phyloP scores from a whole-genome alignment of 331 rosid genomes.

The Phaseolus coccineus region DNA sequence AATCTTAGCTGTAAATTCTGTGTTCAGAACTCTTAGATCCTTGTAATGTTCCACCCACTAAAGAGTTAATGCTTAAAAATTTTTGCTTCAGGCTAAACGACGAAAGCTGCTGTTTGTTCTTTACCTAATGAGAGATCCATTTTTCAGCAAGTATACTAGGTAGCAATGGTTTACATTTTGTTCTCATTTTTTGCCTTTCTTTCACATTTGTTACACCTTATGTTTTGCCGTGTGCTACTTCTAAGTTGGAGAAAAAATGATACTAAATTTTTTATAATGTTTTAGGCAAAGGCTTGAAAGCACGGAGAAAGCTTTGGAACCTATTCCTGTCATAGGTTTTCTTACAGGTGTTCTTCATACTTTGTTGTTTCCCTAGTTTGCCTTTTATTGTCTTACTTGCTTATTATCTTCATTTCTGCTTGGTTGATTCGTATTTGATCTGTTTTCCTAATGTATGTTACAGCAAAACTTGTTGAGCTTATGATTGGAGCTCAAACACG shows the following conservation, averaged over 20 bases:
- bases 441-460: conserved; percentile 36
- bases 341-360: conserved; percentile 70
- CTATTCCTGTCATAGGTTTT: conserved; percentile 81
- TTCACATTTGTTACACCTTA: not conserved
- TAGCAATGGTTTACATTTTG: conserved; percentile 39
- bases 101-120: conserved; percentile 82
- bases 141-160: conserved; percentile 91
- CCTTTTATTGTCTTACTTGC: conserved; percentile 7
- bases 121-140: conserved; percentile 98
- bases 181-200: not conserved
- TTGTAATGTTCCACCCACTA: conserved; percentile 1
- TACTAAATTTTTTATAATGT: conserved; percentile 18
- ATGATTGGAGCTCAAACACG: conserved; percentile 86
- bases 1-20: conserved; percentile 11
- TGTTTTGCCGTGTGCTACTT: conserved; percentile 11
- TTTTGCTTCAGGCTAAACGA: conserved; percentile 68
- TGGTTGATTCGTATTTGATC: conserved; percentile 22
- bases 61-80: conserved; percentile 40
- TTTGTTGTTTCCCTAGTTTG: conserved; percentile 20
- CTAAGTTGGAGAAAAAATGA: not conserved
- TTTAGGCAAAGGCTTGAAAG: conserved; percentile 78
- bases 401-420: conserved; percentile 22
- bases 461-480: conserved; percentile 89
- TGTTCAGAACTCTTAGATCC: conserved; percentile 19
- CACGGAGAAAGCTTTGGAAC: conserved; percentile 71